Conservation (phyloP, 108 stramenopile species). For the Cyclotella distinguenda region DNA sequence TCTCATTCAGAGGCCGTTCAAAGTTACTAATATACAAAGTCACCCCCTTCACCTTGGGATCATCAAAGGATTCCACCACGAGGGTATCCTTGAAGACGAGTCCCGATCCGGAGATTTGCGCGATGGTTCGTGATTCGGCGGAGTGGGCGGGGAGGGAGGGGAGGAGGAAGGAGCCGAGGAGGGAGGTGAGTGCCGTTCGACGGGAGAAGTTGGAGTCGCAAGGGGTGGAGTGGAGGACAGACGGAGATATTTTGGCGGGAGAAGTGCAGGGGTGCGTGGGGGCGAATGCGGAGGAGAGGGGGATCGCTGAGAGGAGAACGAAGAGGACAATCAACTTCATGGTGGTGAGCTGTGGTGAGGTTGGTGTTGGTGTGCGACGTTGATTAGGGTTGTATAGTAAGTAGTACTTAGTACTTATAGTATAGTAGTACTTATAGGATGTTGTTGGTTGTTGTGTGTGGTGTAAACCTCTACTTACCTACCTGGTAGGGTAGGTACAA, state of each 20-base stretch:
- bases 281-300: not conserved
- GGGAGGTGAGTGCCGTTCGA: conserved; percentile 26
- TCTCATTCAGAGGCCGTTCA: conserved; percentile 86
- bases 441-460: no score
- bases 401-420: no score
- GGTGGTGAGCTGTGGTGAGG: no score
- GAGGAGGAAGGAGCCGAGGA: conserved; percentile 11
- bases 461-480: no score
- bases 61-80: conserved; percentile 75
- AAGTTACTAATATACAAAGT: conserved; percentile 89
- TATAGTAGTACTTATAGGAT: no score
- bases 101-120: conserved; percentile 72
- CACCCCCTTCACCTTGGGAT: conserved; percentile 80
- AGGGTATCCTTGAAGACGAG: conserved; percentile 90
- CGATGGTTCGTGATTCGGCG: conserved; percentile 57
- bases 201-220: conserved; percentile 3
- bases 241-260: not conserved
- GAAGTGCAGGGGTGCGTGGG: not conserved
- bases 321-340: no score
- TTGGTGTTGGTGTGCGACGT: no score
- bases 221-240: not conserved
- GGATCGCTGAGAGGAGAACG: not conserved
- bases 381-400: no score
- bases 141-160: conserved; percentile 8
- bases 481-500: no score